These are phyloP conservation scores for Spathaspora girioi DNA, from an alignment of 805 yeast genomes.

Conservation along the genomic window DNA sequence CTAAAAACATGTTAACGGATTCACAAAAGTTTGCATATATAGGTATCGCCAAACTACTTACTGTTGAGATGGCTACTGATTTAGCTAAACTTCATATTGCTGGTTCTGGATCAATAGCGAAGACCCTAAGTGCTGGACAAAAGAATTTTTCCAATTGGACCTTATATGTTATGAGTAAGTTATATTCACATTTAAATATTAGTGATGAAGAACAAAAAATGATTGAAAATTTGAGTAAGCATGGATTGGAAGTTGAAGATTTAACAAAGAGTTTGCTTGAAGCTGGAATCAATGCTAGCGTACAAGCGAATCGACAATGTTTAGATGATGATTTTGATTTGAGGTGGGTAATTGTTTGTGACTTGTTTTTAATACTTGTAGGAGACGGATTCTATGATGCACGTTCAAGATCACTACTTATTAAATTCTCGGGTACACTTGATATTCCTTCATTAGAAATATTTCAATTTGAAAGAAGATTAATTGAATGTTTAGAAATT, in stretches of 20 bases:
- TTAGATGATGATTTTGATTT: constrained; percentile 47
- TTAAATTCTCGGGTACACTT: constrained; percentile 61
- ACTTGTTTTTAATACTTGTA: constrained; percentile 72
- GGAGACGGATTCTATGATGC: constrained; percentile 87
- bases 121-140: constrained; percentile 62
- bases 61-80: constrained; percentile 79
- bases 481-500: constrained; percentile 86
- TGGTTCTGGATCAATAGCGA: constrained; percentile 52
- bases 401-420: constrained; percentile 76
- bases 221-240: constrained; percentile 83
- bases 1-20: constrained; percentile 76
- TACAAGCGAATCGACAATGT: constrained; percentile 3
- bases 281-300: constrained; percentile 8
- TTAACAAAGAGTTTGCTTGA: constrained; percentile 56
- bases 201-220: constrained; percentile 72
- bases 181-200: constrained; percentile 81
- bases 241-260: constrained; percentile 76
- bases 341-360: constrained; percentile 93
- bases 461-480: constrained; percentile 82
- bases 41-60: constrained; percentile 73
- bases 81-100: constrained; percentile 57
- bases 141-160: constrained; percentile 86
- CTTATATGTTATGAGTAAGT: constrained; percentile 59
- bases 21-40: constrained; percentile 88
- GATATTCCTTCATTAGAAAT: constrained; percentile 65